These are phyloP conservation scores for Astrothelium macrocarpum DNA, from an alignment of 495 filamentous ascomycete species.

Conservation along the genomic window DNA sequence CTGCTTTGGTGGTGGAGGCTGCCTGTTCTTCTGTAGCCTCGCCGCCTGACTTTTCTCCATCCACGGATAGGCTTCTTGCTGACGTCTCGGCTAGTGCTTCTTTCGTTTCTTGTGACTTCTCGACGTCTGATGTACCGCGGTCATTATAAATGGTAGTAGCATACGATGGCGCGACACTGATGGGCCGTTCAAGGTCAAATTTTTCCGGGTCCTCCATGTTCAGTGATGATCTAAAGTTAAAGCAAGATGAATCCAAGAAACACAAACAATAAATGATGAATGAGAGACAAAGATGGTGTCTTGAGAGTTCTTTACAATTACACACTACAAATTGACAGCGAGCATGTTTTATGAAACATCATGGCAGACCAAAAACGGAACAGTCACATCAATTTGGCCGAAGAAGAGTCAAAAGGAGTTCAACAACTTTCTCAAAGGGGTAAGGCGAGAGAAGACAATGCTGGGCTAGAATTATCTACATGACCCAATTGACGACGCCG, in stretches of 20 bases:
- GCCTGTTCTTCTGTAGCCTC: background rate
- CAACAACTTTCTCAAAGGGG: background rate
- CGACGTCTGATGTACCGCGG: background rate
- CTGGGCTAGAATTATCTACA: background rate
- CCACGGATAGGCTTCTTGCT: background rate
- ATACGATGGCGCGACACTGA: background rate
- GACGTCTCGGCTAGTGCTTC: background rate
- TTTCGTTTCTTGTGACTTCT: constrained; percentile 28
- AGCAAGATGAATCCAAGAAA: background rate
- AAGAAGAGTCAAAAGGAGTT: background rate
- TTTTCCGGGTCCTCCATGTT: background rate
- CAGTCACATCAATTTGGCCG: too few relatives aligned
- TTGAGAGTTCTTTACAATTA: too few relatives aligned
- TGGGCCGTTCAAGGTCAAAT: background rate
- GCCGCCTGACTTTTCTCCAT: background rate
- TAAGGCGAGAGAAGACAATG: background rate
- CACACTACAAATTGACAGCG: too few relatives aligned
- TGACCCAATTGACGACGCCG: background rate
- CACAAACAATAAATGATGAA: background rate
- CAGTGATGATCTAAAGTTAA: background rate
- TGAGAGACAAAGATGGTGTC: too few relatives aligned
- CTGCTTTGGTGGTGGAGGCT: too few relatives aligned
- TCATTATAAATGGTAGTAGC: background rate
- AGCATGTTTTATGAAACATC: too few relatives aligned
- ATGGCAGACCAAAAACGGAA: too few relatives aligned